Conservation (phyloP, 306 rosid species). For the Fragaria ananassa region DNA sequence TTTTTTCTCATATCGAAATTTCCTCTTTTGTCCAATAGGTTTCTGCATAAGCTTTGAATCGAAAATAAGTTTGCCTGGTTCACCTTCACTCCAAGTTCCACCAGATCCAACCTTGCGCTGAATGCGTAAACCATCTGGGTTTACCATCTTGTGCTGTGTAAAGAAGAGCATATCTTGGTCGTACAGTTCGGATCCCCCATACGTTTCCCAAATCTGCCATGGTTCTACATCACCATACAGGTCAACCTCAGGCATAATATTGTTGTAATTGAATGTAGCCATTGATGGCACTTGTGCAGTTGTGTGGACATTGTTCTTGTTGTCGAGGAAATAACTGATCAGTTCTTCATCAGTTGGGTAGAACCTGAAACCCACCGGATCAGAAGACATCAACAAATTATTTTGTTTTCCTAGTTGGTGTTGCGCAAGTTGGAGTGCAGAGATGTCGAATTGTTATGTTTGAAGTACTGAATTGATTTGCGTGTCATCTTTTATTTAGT, state of each 20-base stretch:
- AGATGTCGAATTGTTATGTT: too few relatives aligned
- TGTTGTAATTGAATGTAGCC: background rate
- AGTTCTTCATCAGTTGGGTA: background rate
- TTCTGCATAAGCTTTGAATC: background rate
- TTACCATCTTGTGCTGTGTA: background rate
- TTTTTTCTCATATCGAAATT: background rate
- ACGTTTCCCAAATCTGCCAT: background rate
- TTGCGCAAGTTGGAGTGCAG: background rate
- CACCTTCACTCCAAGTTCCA: constrained; percentile 3
- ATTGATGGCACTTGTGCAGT: background rate
- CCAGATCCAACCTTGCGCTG: background rate
- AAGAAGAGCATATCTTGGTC: background rate
- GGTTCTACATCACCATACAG: background rate
- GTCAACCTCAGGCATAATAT: background rate
- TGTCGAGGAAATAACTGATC: background rate
- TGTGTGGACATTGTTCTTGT: background rate
- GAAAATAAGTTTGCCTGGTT: background rate
- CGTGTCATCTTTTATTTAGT: background rate
- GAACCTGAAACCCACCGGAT: background rate
- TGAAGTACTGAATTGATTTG: background rate
- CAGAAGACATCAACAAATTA: background rate
- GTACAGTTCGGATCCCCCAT: background rate
- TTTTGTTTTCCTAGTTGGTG: background rate
- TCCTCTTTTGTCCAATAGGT: background rate
- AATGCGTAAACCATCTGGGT: background rate